Conservation (phyloP, 2,329 filamentous ascomycete species). For the Apiospora hydei region DNA sequence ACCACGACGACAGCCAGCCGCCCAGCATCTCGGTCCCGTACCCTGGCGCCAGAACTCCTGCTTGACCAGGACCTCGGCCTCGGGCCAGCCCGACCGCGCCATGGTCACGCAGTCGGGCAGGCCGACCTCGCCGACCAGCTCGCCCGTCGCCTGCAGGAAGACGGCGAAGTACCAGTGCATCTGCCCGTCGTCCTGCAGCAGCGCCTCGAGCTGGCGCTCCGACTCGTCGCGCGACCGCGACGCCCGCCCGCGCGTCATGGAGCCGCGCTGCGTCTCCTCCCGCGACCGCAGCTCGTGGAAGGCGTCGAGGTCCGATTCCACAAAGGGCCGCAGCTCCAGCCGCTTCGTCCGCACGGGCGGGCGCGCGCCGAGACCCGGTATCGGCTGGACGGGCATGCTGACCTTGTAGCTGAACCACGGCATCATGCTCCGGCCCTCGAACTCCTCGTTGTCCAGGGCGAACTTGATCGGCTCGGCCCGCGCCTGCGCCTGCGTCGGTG, state of each 20-base stretch:
- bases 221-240: constrained; percentile 27
- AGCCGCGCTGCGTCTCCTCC: constrained; percentile 24
- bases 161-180: constrained; percentile 35
- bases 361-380: constrained; percentile 25
- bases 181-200: constrained; percentile 29
- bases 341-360: constrained; percentile 26
- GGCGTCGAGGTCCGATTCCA: constrained; percentile 28
- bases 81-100: constrained; percentile 27
- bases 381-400: constrained; percentile 16
- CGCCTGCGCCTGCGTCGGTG: too few relatives aligned
- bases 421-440: not conserved
- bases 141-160: constrained; percentile 37
- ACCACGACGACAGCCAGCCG: constrained; percentile 26
- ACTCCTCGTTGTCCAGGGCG: constrained; percentile 19
- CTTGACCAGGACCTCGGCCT: constrained; percentile 28
- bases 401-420: constrained; percentile 24
- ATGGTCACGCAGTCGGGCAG: constrained; percentile 27
- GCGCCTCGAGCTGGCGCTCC: constrained; percentile 6
- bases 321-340: constrained; percentile 28
- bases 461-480: not conserved
- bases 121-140: constrained; percentile 41
- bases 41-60: constrained; percentile 27
- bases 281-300: constrained; percentile 30
- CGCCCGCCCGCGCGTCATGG: constrained; percentile 27
- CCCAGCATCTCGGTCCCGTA: constrained; percentile 28